Evolutionary conservation across 2,329 filamentous ascomycete species (phyloP).

Genomic region (Colletotrichum chrysophilum): DNA sequence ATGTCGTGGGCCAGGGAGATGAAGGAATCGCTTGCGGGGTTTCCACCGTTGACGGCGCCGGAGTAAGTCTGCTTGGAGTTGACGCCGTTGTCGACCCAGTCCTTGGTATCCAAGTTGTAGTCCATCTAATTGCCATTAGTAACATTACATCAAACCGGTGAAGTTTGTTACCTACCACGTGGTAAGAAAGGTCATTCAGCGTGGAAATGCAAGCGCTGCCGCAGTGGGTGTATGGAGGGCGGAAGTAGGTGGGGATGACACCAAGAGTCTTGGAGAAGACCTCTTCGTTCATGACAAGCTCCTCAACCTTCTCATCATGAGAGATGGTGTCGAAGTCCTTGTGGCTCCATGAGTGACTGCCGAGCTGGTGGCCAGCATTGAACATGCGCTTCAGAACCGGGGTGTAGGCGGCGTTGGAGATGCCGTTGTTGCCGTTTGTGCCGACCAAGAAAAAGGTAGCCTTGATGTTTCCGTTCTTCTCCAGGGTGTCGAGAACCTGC

Average conservation of each 20-base stretch:
- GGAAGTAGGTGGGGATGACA: slow-evolving; percentile 52
- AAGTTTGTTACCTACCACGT: slow-evolving; percentile 30
- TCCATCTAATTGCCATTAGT: slow-evolving; percentile 19
- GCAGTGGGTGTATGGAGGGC: slow-evolving; percentile 40
- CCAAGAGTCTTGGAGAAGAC: slow-evolving; percentile 47
- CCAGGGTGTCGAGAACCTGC: slow-evolving; percentile 39
- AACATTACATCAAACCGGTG: fast-evolving
- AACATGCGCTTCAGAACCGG: slow-evolving; percentile 49
- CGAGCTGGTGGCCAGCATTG: slow-evolving; percentile 51
- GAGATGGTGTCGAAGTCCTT: slow-evolving; percentile 42
- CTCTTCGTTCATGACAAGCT: slow-evolving; percentile 51
- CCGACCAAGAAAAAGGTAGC: slow-evolving; percentile 43
- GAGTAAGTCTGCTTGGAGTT: slow-evolving; percentile 31
- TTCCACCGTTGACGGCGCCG: slow-evolving; percentile 26
- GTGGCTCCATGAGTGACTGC: slow-evolving; percentile 54
- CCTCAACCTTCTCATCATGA: slow-evolving; percentile 34
- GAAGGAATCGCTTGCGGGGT: slow-evolving; percentile 25
- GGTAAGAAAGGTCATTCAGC: slow-evolving; percentile 35
- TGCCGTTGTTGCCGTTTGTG: slow-evolving; percentile 36
- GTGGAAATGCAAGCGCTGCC: slow-evolving; percentile 26
- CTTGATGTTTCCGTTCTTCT: slow-evolving; percentile 30
- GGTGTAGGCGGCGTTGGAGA: slow-evolving; percentile 38
- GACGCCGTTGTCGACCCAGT: slow-evolving; percentile 33
- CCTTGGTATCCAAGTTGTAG: slow-evolving; percentile 36
- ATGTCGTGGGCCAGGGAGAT: slow-evolving; percentile 47